A percentile compares a stretch with the other conserved stretches of the same genome.
These are phyloP conservation scores for Ceratocystis papillata DNA, from an alignment of 2,329 filamentous ascomycete species.

Conservation along the genomic window DNA sequence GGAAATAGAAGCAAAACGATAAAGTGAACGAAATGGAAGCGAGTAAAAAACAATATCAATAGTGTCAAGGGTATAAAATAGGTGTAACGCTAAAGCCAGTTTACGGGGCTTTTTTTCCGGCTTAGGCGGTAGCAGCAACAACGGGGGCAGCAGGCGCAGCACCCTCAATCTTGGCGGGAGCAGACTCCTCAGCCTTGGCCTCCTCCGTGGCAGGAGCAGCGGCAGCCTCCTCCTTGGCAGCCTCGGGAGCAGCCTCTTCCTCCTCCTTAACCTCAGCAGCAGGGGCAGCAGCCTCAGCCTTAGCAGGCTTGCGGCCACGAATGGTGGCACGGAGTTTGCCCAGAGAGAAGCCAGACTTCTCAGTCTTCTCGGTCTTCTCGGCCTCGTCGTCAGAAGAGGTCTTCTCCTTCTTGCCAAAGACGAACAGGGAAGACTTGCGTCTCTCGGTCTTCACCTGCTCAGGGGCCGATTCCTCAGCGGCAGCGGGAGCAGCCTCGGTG, in stretches of 20 bases:
- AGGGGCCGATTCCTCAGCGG: constrained; percentile 44
- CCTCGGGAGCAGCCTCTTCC: constrained; percentile 24
- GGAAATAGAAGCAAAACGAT: not conserved
- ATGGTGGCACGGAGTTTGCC: constrained; percentile 48
- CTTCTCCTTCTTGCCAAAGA: constrained; percentile 71
- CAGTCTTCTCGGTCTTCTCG: constrained; percentile 41
- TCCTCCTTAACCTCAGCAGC: constrained; percentile 28
- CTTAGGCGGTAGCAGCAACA: constrained; percentile 33
- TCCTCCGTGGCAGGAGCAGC: constrained; percentile 33
- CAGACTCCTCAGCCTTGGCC: constrained; percentile 31
- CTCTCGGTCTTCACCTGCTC: constrained; percentile 61
- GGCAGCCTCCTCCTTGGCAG: constrained; percentile 25
- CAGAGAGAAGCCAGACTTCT: constrained; percentile 45
- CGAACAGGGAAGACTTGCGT: constrained; percentile 67
- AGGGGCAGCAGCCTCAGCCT: constrained; percentile 31
- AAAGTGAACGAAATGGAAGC: not conserved
- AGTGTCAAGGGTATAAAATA: constrained; percentile 25
- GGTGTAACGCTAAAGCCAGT: constrained; percentile 10
- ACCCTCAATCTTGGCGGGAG: constrained; percentile 34
- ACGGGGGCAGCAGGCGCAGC: constrained; percentile 40
- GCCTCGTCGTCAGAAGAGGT: constrained; percentile 48
- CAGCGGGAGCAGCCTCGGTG: constrained; percentile 34
- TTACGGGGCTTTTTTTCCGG: constrained; percentile 11
- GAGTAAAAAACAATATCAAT: constrained; percentile 7
- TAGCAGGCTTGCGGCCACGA: constrained; percentile 35